phyloP scores from a whole-genome alignment of 2,329 filamentous ascomycete genomes.

The Colletotrichum incanum region DNA sequence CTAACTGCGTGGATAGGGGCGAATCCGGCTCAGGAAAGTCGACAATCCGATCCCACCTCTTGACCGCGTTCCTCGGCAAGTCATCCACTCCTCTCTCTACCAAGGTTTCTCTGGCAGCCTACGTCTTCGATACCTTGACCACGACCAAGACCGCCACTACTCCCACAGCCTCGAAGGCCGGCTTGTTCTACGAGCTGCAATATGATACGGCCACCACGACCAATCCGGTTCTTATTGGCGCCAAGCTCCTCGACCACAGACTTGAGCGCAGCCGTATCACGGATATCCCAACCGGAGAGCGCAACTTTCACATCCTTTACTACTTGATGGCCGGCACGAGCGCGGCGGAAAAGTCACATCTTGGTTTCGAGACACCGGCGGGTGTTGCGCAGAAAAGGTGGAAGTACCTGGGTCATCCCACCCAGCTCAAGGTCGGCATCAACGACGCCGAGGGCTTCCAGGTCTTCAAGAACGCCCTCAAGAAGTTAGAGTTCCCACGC shows the following conservation, averaged over 20 bases:
- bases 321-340: slow-evolving; percentile 96
- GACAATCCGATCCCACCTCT: slow-evolving; percentile 89
- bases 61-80: slow-evolving; percentile 88
- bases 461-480: slow-evolving; percentile 95
- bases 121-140: slow-evolving; percentile 95
- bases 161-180: slow-evolving; percentile 94
- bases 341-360: slow-evolving; percentile 88
- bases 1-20: slow-evolving; percentile 70
- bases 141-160: slow-evolving; percentile 98
- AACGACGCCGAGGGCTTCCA: slow-evolving; percentile 97
- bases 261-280: slow-evolving; percentile 93
- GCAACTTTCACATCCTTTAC: slow-evolving; percentile 96
- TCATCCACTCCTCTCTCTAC: slow-evolving; percentile 93
- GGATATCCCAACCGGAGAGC: slow-evolving; percentile 93
- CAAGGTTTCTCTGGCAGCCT: slow-evolving; percentile 93
- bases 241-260: slow-evolving; percentile 93
- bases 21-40: slow-evolving; percentile 98
- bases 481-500: slow-evolving; percentile 94
- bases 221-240: slow-evolving; percentile 90
- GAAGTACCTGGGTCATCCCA: slow-evolving; percentile 96
- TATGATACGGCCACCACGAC: slow-evolving; percentile 92
- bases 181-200: slow-evolving; percentile 95
- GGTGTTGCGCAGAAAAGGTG: slow-evolving; percentile 80
- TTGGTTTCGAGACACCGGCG: slow-evolving; percentile 72
- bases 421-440: slow-evolving; percentile 96